These are phyloP conservation scores for Carex cristatella DNA, from an alignment of 176 grass and related monocot genomes.

Conservation along the genomic window DNA sequence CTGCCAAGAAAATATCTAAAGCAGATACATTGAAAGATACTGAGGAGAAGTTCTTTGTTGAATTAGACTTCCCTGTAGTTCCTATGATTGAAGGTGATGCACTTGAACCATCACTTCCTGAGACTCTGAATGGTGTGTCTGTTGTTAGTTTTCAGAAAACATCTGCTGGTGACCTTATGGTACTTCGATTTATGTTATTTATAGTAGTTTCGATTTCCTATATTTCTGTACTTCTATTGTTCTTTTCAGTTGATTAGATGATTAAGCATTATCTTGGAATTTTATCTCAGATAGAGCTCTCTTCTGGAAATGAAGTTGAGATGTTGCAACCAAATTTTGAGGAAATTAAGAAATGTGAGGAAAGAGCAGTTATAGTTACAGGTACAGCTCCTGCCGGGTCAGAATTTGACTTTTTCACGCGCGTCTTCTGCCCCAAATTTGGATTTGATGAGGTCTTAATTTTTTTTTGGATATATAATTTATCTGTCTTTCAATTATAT, in stretches of 20 bases:
- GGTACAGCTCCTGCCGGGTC: conserved; percentile 30
- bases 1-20: conserved; percentile 25
- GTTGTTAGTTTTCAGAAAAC: conserved; percentile 35
- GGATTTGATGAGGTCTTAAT: conserved; percentile 43
- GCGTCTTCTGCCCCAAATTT: conserved; percentile 44
- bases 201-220: not conserved
- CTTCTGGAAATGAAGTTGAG: conserved; percentile 40
- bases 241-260: not conserved
- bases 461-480: not conserved
- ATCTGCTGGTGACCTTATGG: conserved; percentile 28
- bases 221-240: not conserved
- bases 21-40: conserved; percentile 5
- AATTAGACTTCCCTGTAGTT: conserved; percentile 38
- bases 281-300: conserved; percentile 35
- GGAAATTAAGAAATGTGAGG: conserved; percentile 38
- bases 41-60: conserved; percentile 29
- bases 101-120: conserved; percentile 32
- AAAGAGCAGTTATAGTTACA: conserved; percentile 29
- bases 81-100: conserved; percentile 15
- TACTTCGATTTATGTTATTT: conserved; percentile 21
- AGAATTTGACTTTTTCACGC: conserved; percentile 43
- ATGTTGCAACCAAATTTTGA: conserved; percentile 30
- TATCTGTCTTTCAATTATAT: not conserved
- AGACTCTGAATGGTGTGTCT: conserved; percentile 40
- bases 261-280: not conserved